Conservation (phyloP, 352 stramenopile species). For the Pythium sukuiense region DNA sequence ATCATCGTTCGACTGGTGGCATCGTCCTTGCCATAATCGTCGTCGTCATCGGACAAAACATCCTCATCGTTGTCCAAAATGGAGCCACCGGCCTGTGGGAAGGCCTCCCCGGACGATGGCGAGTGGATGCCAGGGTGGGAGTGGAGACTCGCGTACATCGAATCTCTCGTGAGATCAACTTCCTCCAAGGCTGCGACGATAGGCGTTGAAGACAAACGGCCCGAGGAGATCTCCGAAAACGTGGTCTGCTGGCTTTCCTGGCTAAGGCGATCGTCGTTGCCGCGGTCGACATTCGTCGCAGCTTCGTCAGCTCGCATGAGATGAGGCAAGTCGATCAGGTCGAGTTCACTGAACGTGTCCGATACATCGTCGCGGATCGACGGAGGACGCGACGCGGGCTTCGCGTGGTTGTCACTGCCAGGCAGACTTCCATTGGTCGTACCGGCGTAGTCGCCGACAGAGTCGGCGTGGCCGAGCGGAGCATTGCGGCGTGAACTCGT, state of each 20-base stretch:
- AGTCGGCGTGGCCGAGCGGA: slow-evolving; percentile 6
- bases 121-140: slow-evolving; percentile 15
- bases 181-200: not conserved
- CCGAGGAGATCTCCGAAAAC: slow-evolving; percentile 23
- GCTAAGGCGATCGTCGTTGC: slow-evolving; percentile 29
- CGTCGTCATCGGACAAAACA: slow-evolving; percentile 11
- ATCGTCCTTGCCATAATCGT: slow-evolving; percentile 15
- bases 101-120: slow-evolving; percentile 4
- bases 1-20: slow-evolving; percentile 29
- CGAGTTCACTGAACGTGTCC: slow-evolving; percentile 77
- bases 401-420: slow-evolving; percentile 24
- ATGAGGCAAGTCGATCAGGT: slow-evolving; percentile 67
- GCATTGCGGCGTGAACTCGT: slow-evolving; percentile 22
- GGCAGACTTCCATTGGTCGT: slow-evolving; percentile 31
- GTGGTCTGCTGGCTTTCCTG: slow-evolving; percentile 24
- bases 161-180: slow-evolving; percentile 3
- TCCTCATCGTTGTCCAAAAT: slow-evolving; percentile 29
- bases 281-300: not conserved
- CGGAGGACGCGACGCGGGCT: slow-evolving; percentile 36
- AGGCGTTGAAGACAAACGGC: slow-evolving; percentile 6
- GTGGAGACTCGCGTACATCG: slow-evolving; percentile 21
- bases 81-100: slow-evolving; percentile 20
- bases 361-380: slow-evolving; percentile 58
- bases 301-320: slow-evolving; percentile 66
- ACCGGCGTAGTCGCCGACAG: not conserved